A percentile compares a stretch with the other conserved stretches of the same genome.
phyloP scores from a whole-genome alignment of 257 asterid species.

The Penstemon newberryi region DNA sequence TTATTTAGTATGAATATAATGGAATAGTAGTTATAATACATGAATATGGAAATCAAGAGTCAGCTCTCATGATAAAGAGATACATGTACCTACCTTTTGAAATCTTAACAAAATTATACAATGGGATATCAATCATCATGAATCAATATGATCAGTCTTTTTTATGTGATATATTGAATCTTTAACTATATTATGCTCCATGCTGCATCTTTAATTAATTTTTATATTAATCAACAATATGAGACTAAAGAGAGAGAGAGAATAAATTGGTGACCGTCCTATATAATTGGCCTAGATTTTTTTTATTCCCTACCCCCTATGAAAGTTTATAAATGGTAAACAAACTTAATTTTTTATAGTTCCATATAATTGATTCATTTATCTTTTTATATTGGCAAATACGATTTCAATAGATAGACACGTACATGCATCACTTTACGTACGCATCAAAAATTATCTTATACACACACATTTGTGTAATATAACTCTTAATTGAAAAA shows the following conservation, averaged over 20 bases:
- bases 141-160: constrained; percentile 18
- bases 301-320: constrained; percentile 19
- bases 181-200: constrained; percentile 28
- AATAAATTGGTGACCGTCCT: constrained; percentile 31
- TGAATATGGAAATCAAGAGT: constrained; percentile 35
- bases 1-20: neutral
- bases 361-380: neutral
- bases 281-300: neutral
- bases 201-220: constrained; percentile 2
- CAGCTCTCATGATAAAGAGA: constrained; percentile 30
- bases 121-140: constrained; percentile 14
- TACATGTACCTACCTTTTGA: constrained; percentile 28
- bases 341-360: neutral
- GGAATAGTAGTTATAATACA: constrained; percentile 6
- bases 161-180: constrained; percentile 1
- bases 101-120: constrained; percentile 9
- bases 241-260: neutral
- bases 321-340: neutral
- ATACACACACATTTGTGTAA: too few relatives aligned
- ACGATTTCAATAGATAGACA: neutral
- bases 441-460: neutral
- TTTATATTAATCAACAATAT: neutral
- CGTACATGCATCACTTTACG: neutral
- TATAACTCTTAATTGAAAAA: too few relatives aligned
- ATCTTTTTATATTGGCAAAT: too few relatives aligned